Conservation (phyloP, 176 grass and related monocot genomes). For the maize (Zea mays) region Zm-B73-REFERENCE-NAM-5.0 NC_050099.1:29179001-29179500, state of each 20-base stretch:
- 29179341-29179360: slow-evolving; percentile 65
- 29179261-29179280: slow-evolving; percentile 59
- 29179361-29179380: slow-evolving; percentile 46
- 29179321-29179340: slow-evolving; percentile 59
- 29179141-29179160: slow-evolving; percentile 56
- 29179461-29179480: slow-evolving; percentile 72
- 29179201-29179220: background rate
- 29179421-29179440: slow-evolving; percentile 46
- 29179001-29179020: too few species aligned
- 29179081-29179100: slow-evolving; percentile 31
- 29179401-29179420: slow-evolving; percentile 54
- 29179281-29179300: slow-evolving; percentile 72
- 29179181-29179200: slow-evolving; percentile 11
- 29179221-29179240: slow-evolving; percentile 13
- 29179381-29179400: slow-evolving; percentile 58
- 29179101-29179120: slow-evolving; percentile 72
- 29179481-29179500: slow-evolving; percentile 91
- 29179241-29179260: slow-evolving; percentile 11
- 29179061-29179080: slow-evolving; percentile 1
- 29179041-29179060: slow-evolving; percentile 1
- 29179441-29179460: slow-evolving; percentile 67
- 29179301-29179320: slow-evolving; percentile 52
- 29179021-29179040: background rate
- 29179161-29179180: slow-evolving; percentile 54
- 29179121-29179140: slow-evolving; percentile 63